Evolutionary conservation across 768 basidiomycete species (phyloP).

Genomic region (Russula virescens): DNA sequence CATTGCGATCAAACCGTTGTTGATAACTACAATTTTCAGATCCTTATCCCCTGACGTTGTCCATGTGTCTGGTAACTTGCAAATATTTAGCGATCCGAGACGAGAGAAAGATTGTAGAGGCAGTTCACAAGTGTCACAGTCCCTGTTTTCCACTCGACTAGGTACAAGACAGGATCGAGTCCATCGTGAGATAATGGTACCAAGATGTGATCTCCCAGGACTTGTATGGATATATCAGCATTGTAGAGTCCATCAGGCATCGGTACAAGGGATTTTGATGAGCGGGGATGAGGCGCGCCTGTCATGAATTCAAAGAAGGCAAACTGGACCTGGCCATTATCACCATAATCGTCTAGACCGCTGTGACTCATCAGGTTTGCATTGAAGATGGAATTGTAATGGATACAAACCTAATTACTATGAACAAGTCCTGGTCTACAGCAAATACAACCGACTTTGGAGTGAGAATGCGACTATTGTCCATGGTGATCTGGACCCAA

Average conservation of each 20-base stretch:
- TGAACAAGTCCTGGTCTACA: slow-evolving; percentile 1
- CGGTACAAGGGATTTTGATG: neutral
- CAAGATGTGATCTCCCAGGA: neutral
- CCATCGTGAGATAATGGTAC: too few species aligned
- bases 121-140: neutral
- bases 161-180: too few species aligned
- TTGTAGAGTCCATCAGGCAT: neutral
- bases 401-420: neutral
- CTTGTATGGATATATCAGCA: neutral
- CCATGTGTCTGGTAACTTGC: neutral
- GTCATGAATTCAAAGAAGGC: neutral
- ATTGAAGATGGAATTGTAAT: neutral
- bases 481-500: neutral
- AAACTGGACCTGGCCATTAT: neutral
- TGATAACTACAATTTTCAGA: neutral
- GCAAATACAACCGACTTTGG: neutral
- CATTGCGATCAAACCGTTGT: neutral
- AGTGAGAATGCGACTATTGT: neutral
- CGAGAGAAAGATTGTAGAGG: neutral
- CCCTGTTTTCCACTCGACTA: slow-evolving; percentile 5
- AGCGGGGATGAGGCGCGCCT: neutral
- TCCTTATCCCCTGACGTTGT: too few species aligned
- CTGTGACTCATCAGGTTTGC: neutral
- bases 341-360: neutral
- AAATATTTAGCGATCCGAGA: neutral